These are phyloP conservation scores for Diatrype stigma DNA, from an alignment of 2,329 filamentous ascomycete species.

Conservation along the genomic window DNA sequence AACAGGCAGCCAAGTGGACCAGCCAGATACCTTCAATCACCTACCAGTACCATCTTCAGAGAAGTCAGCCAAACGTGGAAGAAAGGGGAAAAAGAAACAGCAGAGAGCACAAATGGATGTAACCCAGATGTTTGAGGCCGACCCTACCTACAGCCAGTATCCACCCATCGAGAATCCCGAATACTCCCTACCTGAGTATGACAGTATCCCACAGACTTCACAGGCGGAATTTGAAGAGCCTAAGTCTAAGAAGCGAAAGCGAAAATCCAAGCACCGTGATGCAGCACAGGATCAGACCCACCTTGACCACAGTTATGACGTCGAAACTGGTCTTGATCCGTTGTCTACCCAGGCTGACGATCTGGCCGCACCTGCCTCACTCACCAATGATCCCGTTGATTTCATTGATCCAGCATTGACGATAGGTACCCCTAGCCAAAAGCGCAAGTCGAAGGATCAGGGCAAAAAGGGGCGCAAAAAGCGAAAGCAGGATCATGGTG, in stretches of 20 bases:
- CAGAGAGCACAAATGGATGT: constrained; percentile 10
- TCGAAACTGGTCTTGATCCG: neutral
- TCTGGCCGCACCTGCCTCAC: neutral
- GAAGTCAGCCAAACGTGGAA: neutral
- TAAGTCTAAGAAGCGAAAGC: constrained; percentile 16
- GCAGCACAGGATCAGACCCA: neutral
- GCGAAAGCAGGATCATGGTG: constrained; percentile 7
- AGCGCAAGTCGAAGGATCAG: constrained; percentile 12
- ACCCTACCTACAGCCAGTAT: neutral
- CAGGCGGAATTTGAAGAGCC: constrained; percentile 4
- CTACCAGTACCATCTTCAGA: neutral
- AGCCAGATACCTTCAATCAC: neutral
- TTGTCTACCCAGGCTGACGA: neutral
- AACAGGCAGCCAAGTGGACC: neutral
- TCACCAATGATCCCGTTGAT: neutral
- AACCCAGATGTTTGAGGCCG: constrained; percentile 5
- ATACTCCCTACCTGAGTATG: neutral
- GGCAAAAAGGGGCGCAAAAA: constrained; percentile 9
- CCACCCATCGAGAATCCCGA: constrained; percentile 4
- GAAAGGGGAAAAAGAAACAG: constrained; percentile 7
- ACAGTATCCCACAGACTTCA: constrained; percentile 4
- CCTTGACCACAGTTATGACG: neutral
- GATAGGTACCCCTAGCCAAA: constrained; percentile 5
- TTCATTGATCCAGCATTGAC: neutral
- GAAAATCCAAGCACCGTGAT: neutral